Evolutionary conservation across 495 filamentous ascomycete species (phyloP), one percentile per base, ranked within the genome.

Genomic region (Annulohypoxylon stygium): DNA sequence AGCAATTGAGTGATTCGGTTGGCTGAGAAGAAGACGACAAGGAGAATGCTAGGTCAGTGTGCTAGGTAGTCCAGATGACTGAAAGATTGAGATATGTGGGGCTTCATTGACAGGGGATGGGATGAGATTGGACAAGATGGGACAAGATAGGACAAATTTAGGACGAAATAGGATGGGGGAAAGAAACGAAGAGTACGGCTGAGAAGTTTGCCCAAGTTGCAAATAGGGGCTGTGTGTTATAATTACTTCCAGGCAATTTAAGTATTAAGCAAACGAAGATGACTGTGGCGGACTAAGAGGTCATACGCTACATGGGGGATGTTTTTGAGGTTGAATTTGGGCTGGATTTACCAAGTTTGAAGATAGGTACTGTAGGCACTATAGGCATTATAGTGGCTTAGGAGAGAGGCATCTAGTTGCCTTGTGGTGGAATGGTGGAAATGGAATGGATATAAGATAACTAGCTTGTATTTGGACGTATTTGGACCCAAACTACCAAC

Each of bases 1-100:
- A 75, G 62, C 67, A 61, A 57, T 18, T 66, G 61, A 57, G 57
- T 47, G 53, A 62, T 67, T 59, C 26, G 12, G 45, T 43, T 61
- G 54, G 10, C 30, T 7, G 20, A 55, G 34, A 47, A 43, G 58
- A 25, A 25, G n/a, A 54, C 14, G 55, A 33, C 23, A 68, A 65
- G 23, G 57, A 33, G 55, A 69, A 12, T 39, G 11, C 36, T 11
- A 14, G 30, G 30, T 30, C 30, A 43, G 39, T 14, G 39, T 14
- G 14, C 39, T 43, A 43, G 39, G 41, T 54, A 14, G 51, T 36
- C 14, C 60, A 65, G 41, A 65, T 70, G 67, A 70, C 60, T 63
- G 43, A 7, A 1, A 47, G 16, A 43, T 5, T 43, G 43, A 47
- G 12, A 47, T 7, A 20, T 18, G n/a, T 30, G 37, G 30, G 26